phyloP scores from a whole-genome alignment of 768 basidiomycete genomes.

The Pulveroboletus frians region DNA sequence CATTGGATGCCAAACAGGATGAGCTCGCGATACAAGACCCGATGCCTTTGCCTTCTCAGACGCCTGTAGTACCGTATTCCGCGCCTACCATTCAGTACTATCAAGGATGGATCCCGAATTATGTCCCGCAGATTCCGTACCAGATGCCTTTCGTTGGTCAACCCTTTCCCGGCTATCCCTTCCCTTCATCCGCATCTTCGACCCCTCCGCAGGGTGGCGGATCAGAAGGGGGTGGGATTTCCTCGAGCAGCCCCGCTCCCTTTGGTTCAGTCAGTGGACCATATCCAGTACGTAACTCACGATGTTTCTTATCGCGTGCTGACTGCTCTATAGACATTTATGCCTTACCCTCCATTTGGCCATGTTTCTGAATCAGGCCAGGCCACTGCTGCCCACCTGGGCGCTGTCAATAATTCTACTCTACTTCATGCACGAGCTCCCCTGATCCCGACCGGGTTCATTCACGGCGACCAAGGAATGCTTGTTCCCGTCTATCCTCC shows the following conservation, averaged over 20 bases:
- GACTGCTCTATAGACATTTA: slow-evolving; percentile 37
- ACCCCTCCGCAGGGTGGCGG: slow-evolving; percentile 31
- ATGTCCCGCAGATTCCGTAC: slow-evolving; percentile 46
- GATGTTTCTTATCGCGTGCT: slow-evolving; percentile 1
- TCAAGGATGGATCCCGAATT: slow-evolving; percentile 51
- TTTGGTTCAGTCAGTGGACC: slow-evolving; percentile 38
- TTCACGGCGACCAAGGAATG: slow-evolving; percentile 69
- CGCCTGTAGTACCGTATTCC: slow-evolving; percentile 34
- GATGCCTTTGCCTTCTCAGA: slow-evolving; percentile 16
- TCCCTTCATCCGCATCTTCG: slow-evolving; percentile 23
- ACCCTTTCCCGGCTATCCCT: slow-evolving; percentile 43
- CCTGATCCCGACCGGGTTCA: slow-evolving; percentile 60
- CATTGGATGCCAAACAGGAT: slow-evolving; percentile 29
- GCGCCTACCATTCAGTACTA: slow-evolving; percentile 43
- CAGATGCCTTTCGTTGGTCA: slow-evolving; percentile 44
- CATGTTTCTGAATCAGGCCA: slow-evolving; percentile 26
- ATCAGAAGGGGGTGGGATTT: slow-evolving; percentile 35
- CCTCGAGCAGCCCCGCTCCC: slow-evolving; percentile 25
- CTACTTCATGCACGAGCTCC: slow-evolving; percentile 43
- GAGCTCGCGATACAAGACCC: slow-evolving; percentile 7
- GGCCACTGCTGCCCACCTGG: slow-evolving; percentile 12
- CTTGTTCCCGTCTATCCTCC: slow-evolving; percentile 66
- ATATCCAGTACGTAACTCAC: slow-evolving; percentile 42
- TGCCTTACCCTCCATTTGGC: slow-evolving; percentile 44
- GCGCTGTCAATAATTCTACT: slow-evolving; percentile 11